Evolutionary conservation across 1,284 basidiomycete genomes (phyloP), one percentile per base, ranked within the genome.

Genomic region (Trametes polyzona): DNA sequence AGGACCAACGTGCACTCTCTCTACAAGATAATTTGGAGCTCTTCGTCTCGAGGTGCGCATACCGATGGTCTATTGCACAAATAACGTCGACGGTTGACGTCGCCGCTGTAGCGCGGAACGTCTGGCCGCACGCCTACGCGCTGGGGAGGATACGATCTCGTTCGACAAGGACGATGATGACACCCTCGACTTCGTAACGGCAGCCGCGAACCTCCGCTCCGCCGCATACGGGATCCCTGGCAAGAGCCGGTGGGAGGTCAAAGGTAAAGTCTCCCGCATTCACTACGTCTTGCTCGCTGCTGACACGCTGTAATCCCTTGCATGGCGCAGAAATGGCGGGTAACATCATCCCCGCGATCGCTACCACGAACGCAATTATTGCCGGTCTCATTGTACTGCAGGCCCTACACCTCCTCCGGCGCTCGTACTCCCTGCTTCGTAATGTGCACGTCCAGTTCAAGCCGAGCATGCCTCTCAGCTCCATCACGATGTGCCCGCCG

Each of bases 81-180:
- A 44, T n/a, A n/a, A n/a, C n/a, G n/a, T n/a, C n/a, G n/a, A n/a
- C n/a, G n/a, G n/a, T n/a, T n/a, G n/a, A n/a, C n/a, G n/a, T 33
- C 8, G 32, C 16, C 8, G 63, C 49, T 44, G 37, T 61, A 96
- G 94, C 67, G 87, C 92, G 24, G 83, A 89, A 39, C 84, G 88
- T 1, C 79, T 99, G 1, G 88, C 94, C 1, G 76, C 77, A 3
- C 92, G 96, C 6, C 74, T 94, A 2, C 82, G 83, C 41, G 78
- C 79, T 29, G 88, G 91, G 30, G 89, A 94, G 62, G 82, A 89
- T 16, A 87, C 84, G 0, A 90, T 99, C 47, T 79, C 87, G 0
- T 99, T 98, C 67, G 97, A 99, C 79, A 99, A 99, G 74, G 97
- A 99, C 71, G 97, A 99, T 68, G 92, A 95, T 36, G 96, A 98